These are phyloP conservation scores for Lipomyces chichibuensis DNA, from an alignment of 805 yeast genomes.

Conservation along the genomic window DNA sequence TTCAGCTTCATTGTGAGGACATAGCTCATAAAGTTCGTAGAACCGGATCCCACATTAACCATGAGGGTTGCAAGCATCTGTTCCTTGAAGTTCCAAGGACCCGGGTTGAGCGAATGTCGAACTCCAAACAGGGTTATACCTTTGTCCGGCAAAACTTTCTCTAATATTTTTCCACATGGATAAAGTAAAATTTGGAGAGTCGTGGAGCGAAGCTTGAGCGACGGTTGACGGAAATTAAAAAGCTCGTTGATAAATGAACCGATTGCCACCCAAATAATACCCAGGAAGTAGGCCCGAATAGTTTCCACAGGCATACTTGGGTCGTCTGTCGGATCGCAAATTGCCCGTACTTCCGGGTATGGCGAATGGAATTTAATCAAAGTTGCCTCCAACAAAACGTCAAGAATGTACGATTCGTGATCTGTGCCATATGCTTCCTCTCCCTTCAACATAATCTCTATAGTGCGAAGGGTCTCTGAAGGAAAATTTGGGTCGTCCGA, in stretches of 20 bases:
- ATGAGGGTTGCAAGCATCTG: slow-evolving; percentile 60
- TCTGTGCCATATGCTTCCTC: slow-evolving; percentile 5
- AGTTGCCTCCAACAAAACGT: slow-evolving; percentile 49
- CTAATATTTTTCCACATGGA: slow-evolving; percentile 54
- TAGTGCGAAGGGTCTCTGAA: neutral
- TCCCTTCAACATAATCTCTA: neutral
- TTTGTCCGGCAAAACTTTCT: slow-evolving; percentile 5
- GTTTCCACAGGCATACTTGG: slow-evolving; percentile 53
- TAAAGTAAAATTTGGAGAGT: slow-evolving; percentile 66
- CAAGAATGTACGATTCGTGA: slow-evolving; percentile 7
- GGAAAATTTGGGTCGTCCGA: slow-evolving; percentile 20
- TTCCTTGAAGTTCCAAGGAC: slow-evolving; percentile 62
- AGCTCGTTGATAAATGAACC: slow-evolving; percentile 63
- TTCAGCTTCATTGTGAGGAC: slow-evolving; percentile 39
- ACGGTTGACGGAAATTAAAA: slow-evolving; percentile 61
- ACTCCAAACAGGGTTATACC: slow-evolving; percentile 40
- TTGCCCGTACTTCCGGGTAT: slow-evolving; percentile 61
- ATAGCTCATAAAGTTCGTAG: slow-evolving; percentile 46
- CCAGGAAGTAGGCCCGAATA: slow-evolving; percentile 56
- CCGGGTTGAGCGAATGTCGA: slow-evolving; percentile 55
- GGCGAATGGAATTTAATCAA: slow-evolving; percentile 52
- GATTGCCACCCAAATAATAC: slow-evolving; percentile 53
- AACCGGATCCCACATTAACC: slow-evolving; percentile 14
- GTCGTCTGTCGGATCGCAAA: slow-evolving; percentile 57
- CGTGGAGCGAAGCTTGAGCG: slow-evolving; percentile 59